Conservation (phyloP, 2,329 filamentous ascomycete species). For the Anthostomella pinea region DNA sequence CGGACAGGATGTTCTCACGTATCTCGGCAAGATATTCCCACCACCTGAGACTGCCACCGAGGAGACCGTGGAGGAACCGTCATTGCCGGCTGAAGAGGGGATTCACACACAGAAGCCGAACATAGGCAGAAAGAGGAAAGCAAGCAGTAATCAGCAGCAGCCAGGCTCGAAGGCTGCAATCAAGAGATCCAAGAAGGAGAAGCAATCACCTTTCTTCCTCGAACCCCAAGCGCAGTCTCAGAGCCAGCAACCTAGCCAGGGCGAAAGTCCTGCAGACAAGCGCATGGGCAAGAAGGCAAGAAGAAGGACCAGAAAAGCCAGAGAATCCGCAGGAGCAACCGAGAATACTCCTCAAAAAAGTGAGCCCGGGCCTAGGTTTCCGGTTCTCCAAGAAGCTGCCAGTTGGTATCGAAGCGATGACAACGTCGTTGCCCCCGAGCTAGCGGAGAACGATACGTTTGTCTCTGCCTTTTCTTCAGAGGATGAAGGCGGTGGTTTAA, state of each 20-base stretch:
- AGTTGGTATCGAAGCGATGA: constrained; percentile 2
- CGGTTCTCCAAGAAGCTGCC: not conserved
- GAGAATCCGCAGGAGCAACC: not conserved
- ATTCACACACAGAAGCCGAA: too few relatives aligned
- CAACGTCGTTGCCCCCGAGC: constrained; percentile 1
- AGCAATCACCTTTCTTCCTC: constrained; percentile 23
- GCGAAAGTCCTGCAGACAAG: too few relatives aligned
- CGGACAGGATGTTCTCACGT: constrained; percentile 27
- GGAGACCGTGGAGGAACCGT: constrained; percentile 2
- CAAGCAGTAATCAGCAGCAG: too few relatives aligned
- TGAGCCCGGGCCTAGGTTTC: too few relatives aligned
- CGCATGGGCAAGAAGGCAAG: too few relatives aligned
- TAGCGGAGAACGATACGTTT: not conserved
- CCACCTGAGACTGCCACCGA: not conserved
- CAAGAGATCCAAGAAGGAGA: constrained; percentile 8
- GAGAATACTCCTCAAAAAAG: too few relatives aligned
- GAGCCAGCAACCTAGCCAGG: not conserved
- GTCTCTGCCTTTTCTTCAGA: not conserved
- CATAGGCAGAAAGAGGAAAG: too few relatives aligned
- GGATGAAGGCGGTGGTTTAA: constrained; percentile 12
- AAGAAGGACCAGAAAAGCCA: not conserved
- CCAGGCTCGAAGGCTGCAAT: too few relatives aligned
- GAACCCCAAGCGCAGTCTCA: not conserved
- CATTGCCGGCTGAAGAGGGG: too few relatives aligned
- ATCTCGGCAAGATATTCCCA: constrained; percentile 16